Evolutionary conservation across 495 filamentous ascomycete species (phyloP).

Genomic region (Aspergillus biplanus): DNA sequence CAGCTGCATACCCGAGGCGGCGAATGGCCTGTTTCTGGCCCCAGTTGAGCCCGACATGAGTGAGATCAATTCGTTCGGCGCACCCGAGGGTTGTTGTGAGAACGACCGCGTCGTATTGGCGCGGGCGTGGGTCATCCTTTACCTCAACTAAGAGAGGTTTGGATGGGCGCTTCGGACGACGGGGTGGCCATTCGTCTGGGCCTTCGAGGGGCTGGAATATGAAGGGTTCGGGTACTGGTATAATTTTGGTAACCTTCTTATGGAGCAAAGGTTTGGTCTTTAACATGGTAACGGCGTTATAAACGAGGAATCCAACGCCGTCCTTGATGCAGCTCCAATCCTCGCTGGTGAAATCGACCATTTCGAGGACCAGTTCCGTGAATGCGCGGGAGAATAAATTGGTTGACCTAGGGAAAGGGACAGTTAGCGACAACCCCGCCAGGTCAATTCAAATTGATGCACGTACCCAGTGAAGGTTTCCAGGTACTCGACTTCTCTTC

Average conservation of each 20-base stretch:
- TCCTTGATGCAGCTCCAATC: background rate
- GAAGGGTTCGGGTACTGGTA: no score
- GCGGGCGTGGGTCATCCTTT: no score
- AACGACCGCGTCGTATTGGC: background rate
- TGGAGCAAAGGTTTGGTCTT: background rate
- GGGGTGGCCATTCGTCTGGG: background rate
- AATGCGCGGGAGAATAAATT: background rate
- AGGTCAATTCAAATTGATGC: no score
- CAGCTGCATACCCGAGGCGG: background rate
- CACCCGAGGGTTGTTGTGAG: background rate
- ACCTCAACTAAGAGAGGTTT: no score
- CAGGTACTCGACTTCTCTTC: no score
- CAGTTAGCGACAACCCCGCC: no score
- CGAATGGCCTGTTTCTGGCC: background rate
- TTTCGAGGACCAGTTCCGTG: background rate
- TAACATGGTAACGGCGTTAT: background rate
- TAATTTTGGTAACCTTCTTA: no score
- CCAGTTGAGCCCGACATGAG: conserved; percentile 8
- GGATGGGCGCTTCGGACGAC: background rate
- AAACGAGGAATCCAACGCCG: background rate
- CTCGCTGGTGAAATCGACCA: background rate
- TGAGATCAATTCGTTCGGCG: background rate
- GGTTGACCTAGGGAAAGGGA: background rate
- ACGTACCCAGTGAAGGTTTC: no score
- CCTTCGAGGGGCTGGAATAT: background rate